Conservation (phyloP, 768 basidiomycete genomes). For the Russula sp. region DNA sequence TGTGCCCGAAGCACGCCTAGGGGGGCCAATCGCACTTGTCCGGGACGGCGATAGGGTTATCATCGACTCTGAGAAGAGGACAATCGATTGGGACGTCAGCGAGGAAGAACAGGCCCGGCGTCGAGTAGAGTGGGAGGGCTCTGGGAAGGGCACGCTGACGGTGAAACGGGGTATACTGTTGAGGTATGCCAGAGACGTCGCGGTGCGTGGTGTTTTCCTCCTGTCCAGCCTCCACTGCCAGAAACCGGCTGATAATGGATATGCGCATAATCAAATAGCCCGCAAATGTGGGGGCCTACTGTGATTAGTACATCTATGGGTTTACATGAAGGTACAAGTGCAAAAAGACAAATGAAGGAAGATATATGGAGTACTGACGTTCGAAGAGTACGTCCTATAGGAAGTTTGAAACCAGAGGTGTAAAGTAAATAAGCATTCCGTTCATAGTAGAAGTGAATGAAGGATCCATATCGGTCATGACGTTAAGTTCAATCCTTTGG, state of each 20-base stretch:
- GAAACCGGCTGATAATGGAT: slow-evolving; percentile 10
- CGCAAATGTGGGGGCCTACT: slow-evolving; percentile 78
- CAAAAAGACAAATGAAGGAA: not conserved
- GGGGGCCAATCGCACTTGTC: slow-evolving; percentile 86
- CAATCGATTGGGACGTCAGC: slow-evolving; percentile 70
- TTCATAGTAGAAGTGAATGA: not conserved
- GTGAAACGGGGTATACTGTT: slow-evolving; percentile 72
- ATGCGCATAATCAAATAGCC: slow-evolving; percentile 47
- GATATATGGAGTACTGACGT: not conserved
- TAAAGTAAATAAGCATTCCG: slow-evolving; percentile 4
- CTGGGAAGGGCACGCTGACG: slow-evolving; percentile 59
- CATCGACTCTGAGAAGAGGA: slow-evolving; percentile 63
- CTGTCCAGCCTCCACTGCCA: not conserved
- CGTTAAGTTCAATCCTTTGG: not conserved
- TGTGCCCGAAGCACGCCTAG: slow-evolving; percentile 65
- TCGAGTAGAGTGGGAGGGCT: slow-evolving; percentile 64
- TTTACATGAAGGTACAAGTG: not conserved
- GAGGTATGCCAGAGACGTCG: slow-evolving; percentile 83
- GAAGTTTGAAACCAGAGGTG: not conserved
- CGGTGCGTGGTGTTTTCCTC: slow-evolving; percentile 47
- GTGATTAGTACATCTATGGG: slow-evolving; percentile 47
- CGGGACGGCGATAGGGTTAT: slow-evolving; percentile 76
- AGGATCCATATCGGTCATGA: not conserved
- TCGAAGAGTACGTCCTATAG: not conserved
- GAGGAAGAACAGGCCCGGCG: slow-evolving; percentile 63